Percentiles rank a stretch among this genome's conserved stretches.
Conservation (phyloP, 768 basidiomycete species). For the Leccinum barrowsii region DNA sequence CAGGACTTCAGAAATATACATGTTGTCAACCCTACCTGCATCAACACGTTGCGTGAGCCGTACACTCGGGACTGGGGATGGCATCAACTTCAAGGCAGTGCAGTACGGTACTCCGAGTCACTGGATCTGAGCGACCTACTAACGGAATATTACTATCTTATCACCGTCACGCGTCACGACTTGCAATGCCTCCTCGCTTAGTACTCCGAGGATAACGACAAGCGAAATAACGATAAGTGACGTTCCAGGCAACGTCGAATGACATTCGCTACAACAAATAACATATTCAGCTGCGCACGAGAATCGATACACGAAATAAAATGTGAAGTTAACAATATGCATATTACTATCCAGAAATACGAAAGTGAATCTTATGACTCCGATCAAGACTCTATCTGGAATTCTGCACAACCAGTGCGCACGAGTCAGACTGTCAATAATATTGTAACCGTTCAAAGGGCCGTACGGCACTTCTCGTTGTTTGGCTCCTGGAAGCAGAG, state of each 20-base stretch:
- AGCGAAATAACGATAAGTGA: slow-evolving; percentile 1
- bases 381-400: neutral
- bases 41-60: slow-evolving; percentile 7
- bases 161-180: neutral
- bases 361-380: slow-evolving; percentile 1
- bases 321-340: slow-evolving; percentile 7
- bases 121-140: neutral
- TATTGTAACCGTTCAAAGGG: neutral
- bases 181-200: neutral
- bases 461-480: neutral
- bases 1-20: neutral
- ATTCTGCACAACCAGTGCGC: neutral
- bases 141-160: neutral
- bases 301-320: slow-evolving; percentile 8
- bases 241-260: neutral
- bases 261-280: slow-evolving; percentile 5
- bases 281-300: neutral
- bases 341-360: slow-evolving; percentile 3
- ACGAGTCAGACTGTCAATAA: neutral
- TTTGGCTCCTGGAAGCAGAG: neutral
- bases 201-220: neutral
- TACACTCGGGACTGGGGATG: neutral
- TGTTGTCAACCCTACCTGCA: neutral
- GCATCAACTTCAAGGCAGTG: no score
- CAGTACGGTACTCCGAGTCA: neutral